These are phyloP conservation scores for Starmerella stigmatis DNA, from an alignment of 805 yeast genomes.

Conservation along the genomic window DNA sequence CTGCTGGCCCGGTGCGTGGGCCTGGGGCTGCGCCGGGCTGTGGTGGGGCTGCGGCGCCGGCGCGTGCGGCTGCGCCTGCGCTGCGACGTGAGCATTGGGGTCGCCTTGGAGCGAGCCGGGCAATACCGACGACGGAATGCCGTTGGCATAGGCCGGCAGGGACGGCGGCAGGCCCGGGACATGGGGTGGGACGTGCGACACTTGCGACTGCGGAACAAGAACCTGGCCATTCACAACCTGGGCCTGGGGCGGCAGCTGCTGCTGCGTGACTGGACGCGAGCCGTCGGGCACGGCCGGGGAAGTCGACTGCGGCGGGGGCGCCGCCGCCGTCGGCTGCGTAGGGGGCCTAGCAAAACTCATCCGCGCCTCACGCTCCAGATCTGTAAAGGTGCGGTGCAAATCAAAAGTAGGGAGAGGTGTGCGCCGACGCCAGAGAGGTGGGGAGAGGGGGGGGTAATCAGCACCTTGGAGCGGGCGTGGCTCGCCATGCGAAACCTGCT, in stretches of 20 bases:
- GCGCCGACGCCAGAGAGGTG: no score
- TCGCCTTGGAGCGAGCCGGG: no score
- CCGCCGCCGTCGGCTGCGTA: neutral
- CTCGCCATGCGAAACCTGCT: neutral
- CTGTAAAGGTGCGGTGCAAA: no score
- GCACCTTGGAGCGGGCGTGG: neutral
- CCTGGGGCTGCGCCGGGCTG: no score
- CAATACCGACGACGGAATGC: neutral
- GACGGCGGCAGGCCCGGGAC: neutral
- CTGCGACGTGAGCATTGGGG: no score
- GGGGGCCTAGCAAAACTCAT: conserved; percentile 12
- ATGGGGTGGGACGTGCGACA: neutral
- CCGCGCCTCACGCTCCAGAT: neutral
- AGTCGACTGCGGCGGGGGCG: conserved; percentile 2
- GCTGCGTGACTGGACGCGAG: neutral
- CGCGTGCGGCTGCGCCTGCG: no score
- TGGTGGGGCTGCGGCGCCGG: no score
- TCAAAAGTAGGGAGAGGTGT: no score
- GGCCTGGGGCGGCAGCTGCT: conserved; percentile 5
- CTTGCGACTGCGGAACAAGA: neutral
- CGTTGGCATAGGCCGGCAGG: neutral
- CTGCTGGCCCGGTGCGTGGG: no score
- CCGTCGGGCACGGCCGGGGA: neutral
- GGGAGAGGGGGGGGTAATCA: neutral
- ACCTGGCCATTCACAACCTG: conserved; percentile 5